phyloP scores from a whole-genome alignment of 179 eudicot species.

The Pouteria campechiana region DNA sequence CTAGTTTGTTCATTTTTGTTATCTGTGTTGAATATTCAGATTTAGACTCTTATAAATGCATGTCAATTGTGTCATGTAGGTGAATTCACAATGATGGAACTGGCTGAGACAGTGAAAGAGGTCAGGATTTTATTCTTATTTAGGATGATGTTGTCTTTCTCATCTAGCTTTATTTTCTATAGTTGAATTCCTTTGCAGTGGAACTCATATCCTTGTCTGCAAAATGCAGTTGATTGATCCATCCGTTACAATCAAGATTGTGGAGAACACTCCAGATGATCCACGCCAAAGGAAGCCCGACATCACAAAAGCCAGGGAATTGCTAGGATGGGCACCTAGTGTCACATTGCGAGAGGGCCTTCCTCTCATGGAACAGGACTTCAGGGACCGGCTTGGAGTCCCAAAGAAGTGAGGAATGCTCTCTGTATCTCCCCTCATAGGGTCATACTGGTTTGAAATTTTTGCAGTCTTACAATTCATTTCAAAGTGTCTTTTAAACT shows the following conservation, averaged over 20 bases:
- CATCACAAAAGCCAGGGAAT: slow-evolving; percentile 62
- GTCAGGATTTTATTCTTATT: slow-evolving; percentile 29
- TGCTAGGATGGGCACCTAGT: slow-evolving; percentile 88
- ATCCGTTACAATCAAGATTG: slow-evolving; percentile 41
- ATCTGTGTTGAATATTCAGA: no score
- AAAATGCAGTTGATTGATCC: slow-evolving; percentile 79
- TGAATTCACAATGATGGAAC: slow-evolving; percentile 94
- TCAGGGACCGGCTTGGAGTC: slow-evolving; percentile 31
- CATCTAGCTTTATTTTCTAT: no score
- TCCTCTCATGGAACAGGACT: slow-evolving; percentile 74
- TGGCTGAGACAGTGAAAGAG: slow-evolving; percentile 93
- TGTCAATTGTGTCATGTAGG: slow-evolving; percentile 22
- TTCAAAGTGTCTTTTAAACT: no score
- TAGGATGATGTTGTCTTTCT: no score
- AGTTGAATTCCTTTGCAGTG: no score
- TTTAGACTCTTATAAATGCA: no score
- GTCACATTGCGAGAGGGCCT: slow-evolving; percentile 70
- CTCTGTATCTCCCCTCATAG: no score
- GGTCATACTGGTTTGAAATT: no score
- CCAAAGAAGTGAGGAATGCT: no score
- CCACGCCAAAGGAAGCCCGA: slow-evolving; percentile 90
- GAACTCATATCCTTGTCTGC: not conserved
- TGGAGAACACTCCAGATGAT: slow-evolving; percentile 87
- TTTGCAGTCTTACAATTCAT: no score
- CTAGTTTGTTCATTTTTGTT: no score